Evolutionary conservation across 306 rosid species (phyloP), one percentile per base, ranked within the genome.

Genomic region (Canavalia gladiata): DNA sequence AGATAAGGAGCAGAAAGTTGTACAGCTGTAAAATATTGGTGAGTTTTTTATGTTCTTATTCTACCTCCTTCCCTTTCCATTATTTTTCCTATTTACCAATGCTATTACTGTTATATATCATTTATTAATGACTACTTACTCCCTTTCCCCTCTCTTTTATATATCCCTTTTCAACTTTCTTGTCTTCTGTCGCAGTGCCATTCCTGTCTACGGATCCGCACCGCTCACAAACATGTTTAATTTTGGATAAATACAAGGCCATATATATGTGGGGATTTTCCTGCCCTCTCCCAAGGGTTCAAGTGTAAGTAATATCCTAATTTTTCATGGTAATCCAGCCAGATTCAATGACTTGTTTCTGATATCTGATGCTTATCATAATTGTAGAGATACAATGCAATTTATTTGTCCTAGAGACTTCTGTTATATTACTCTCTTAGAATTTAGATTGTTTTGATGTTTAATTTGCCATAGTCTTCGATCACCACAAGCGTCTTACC

Each of bases 1-100:
- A 86, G 91, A 85, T 69, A 10, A 74, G 49, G 81, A 64, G 64
- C 82, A 77, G 87, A 87, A 87, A 76, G 76, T 76, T 78, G 81
- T 84, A 75, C 86, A 83, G 82, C 86, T 86, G 83, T 85, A 69
- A 82, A 77, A 81, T 80, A 18, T 18, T 18, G 86, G 88, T 80
- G 29, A 42, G 2, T 8, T 18, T 46, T 42, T 69, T 63, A 8
- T 64, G 7, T 77, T 68, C 45, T 54, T 25, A 63, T 75, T 79
- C 45, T 34, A 52, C 11, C 12, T 63, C 69, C 33, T 46, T 68
- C 39, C 66, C 68, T 78, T 49, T 37, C 13, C 7, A 52, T 68
- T 4, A 25, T 10, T 42, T 37, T 7, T 18, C 0, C 12, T 68
- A 29, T 10, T 68, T 25, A 47, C 28, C 45, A 18, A 29, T 25